Conservation (phyloP, 305 asterid genomes). For the Rubia tinctorum region DNA sequence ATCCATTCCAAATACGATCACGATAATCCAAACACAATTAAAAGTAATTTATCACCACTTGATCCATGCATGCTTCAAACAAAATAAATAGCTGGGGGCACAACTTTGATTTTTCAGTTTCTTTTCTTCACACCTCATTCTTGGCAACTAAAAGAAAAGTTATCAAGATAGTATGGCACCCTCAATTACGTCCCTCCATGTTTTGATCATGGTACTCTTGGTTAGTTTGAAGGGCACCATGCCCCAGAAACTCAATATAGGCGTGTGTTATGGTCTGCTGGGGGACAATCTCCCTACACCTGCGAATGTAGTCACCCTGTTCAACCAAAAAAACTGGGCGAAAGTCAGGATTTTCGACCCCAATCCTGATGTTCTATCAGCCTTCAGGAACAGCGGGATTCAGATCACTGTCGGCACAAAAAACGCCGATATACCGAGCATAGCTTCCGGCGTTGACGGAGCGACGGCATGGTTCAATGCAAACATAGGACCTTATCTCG, state of each 20-base stretch:
- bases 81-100: not conserved
- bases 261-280: slow-evolving; percentile 14
- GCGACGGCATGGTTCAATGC: slow-evolving; percentile 10
- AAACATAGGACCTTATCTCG: not conserved
- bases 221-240: not conserved
- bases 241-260: not conserved
- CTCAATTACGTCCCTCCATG: not conserved
- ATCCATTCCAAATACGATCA: too few species aligned
- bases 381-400: slow-evolving; percentile 1
- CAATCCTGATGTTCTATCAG: not conserved
- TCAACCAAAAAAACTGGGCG: not conserved
- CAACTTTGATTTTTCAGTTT: not conserved
- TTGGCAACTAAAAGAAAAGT: not conserved
- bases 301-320: slow-evolving; percentile 2
- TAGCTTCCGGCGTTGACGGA: slow-evolving; percentile 1
- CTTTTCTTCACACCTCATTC: not conserved
- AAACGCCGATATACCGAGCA: slow-evolving; percentile 8
- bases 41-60: too few species aligned
- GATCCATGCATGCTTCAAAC: not conserved
- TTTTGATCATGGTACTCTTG: not conserved
- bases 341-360: slow-evolving; percentile 13
- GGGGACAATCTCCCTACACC: slow-evolving; percentile 14
- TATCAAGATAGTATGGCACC: not conserved
- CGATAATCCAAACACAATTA: too few species aligned
- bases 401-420: not conserved